A percentile compares a stretch with the other conserved stretches of the same genome.
These are phyloP conservation scores for Macroventuria anomochaeta DNA, from an alignment of 2,329 filamentous ascomycete genomes.

Conservation along the genomic window DNA sequence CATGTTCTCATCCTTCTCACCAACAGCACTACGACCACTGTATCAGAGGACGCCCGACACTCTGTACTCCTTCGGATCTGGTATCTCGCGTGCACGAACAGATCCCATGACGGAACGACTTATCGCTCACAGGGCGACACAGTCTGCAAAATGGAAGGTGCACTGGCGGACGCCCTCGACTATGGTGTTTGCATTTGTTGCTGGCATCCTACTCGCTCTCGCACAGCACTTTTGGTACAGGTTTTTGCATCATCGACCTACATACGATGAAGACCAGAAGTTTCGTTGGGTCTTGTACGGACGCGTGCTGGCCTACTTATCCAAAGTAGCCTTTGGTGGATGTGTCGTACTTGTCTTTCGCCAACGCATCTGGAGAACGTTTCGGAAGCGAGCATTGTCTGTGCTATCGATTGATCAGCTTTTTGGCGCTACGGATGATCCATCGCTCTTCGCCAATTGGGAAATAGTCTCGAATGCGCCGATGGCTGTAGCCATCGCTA, in stretches of 20 bases:
- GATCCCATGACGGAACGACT: constrained; percentile 41
- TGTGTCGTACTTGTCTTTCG: constrained; percentile 42
- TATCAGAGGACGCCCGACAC: constrained; percentile 32
- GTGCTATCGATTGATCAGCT: constrained; percentile 46
- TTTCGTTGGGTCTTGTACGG: constrained; percentile 44
- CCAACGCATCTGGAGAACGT: constrained; percentile 47
- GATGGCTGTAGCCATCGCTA: constrained; percentile 34
- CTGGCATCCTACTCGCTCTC: constrained; percentile 40
- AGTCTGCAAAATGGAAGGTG: constrained; percentile 39
- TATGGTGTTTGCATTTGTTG: constrained; percentile 36
- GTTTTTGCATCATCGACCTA: constrained; percentile 35
- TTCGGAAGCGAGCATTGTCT: constrained; percentile 40
- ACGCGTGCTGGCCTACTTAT: constrained; percentile 44
- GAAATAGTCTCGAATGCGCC: constrained; percentile 40
- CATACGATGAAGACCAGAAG: constrained; percentile 38
- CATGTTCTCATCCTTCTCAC: constrained; percentile 27
- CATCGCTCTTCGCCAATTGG: constrained; percentile 43
- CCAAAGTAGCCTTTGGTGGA: constrained; percentile 45
- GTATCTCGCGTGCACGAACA: constrained; percentile 31
- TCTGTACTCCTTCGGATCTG: constrained; percentile 27
- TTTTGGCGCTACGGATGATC: constrained; percentile 45
- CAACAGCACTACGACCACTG: constrained; percentile 18
- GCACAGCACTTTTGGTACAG: constrained; percentile 44
- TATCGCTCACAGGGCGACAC: constrained; percentile 41
- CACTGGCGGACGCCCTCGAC: constrained; percentile 48